phyloP scores from a whole-genome alignment of 2,329 filamentous ascomycete genomes.

The Coniochaeta sp. region DNA sequence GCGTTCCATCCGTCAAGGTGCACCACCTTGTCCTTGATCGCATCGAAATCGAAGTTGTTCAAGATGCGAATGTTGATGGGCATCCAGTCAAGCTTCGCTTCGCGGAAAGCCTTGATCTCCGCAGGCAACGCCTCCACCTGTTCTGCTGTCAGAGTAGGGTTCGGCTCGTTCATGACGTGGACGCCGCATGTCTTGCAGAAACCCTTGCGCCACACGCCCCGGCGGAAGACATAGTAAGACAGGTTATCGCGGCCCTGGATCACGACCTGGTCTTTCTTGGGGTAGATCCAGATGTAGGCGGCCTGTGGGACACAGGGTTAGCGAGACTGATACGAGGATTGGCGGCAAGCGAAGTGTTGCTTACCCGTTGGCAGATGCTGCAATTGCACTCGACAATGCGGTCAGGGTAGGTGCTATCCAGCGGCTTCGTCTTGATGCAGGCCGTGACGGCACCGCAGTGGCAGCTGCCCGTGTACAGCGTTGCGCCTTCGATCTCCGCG shows the following conservation, averaged over 20 bases:
- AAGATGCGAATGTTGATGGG: slow-evolving; percentile 33
- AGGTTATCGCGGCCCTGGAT: slow-evolving; percentile 33
- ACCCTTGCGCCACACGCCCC: slow-evolving; percentile 13
- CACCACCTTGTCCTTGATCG: slow-evolving; percentile 13
- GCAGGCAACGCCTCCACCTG: slow-evolving; percentile 25
- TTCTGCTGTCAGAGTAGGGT: slow-evolving; percentile 25
- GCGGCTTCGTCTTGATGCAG: slow-evolving; percentile 31
- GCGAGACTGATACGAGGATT: neutral
- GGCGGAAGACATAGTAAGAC: slow-evolving; percentile 27
- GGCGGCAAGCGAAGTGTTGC: slow-evolving; percentile 2
- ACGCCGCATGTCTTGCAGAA: slow-evolving; percentile 8
- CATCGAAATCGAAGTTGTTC: slow-evolving; percentile 26
- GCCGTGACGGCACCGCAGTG: slow-evolving; percentile 43
- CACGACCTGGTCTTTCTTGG: slow-evolving; percentile 27
- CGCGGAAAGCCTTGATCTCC: slow-evolving; percentile 11
- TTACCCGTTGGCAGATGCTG: slow-evolving; percentile 38
- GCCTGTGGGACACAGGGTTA: slow-evolving; percentile 20
- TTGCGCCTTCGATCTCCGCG: slow-evolving; percentile 25
- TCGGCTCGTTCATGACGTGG: slow-evolving; percentile 25
- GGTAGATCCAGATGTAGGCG: slow-evolving; percentile 38
- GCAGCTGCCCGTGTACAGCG: slow-evolving; percentile 41
- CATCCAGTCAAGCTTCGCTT: slow-evolving; percentile 7
- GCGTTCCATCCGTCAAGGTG: slow-evolving; percentile 18
- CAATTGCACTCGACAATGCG: slow-evolving; percentile 39
- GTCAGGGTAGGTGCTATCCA: slow-evolving; percentile 21